Percentiles rank a stretch among this genome's conserved stretches.
Conservation (phyloP, 768 basidiomycete species). For the Roridomyces roridus region DNA sequence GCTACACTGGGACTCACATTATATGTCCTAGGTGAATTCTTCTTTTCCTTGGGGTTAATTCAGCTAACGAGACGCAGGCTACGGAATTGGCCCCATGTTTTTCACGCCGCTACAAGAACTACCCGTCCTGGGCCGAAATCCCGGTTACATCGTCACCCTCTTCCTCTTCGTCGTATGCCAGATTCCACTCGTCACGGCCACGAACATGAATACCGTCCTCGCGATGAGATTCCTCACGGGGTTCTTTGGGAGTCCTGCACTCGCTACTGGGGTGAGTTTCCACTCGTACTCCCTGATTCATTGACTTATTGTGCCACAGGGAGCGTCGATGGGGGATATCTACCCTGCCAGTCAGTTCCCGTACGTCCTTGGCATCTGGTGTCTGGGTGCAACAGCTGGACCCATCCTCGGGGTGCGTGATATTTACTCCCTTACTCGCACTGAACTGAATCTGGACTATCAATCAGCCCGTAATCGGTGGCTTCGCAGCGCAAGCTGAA, state of each 20-base stretch:
- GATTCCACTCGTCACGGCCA: slow-evolving; percentile 38
- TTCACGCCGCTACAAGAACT: slow-evolving; percentile 39
- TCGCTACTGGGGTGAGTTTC: slow-evolving; percentile 36
- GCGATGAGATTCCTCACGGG: slow-evolving; percentile 41
- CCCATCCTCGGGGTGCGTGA: slow-evolving; percentile 40
- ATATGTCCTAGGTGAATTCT: slow-evolving; percentile 29
- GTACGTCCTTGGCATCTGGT: slow-evolving; percentile 19
- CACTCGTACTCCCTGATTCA: neutral
- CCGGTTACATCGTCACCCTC: slow-evolving; percentile 39
- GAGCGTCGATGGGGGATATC: slow-evolving; percentile 19
- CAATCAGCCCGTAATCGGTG: slow-evolving; percentile 38
- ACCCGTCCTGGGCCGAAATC: slow-evolving; percentile 37
- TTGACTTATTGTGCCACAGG: no score
- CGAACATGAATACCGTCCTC: slow-evolving; percentile 36
- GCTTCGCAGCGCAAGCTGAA: slow-evolving; percentile 37
- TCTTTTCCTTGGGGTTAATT: neutral
- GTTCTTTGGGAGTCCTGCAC: slow-evolving; percentile 38
- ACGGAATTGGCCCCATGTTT: slow-evolving; percentile 35
- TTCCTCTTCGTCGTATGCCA: slow-evolving; percentile 38
- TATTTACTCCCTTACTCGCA: no score
- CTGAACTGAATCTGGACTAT: no score
- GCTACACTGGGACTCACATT: slow-evolving; percentile 35
- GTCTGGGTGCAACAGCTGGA: slow-evolving; percentile 29
- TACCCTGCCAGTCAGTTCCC: slow-evolving; percentile 17
- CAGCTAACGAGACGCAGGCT: slow-evolving; percentile 7